These are phyloP conservation scores for Curvularia verruculosa DNA, from an alignment of 2,329 filamentous ascomycete species.

Conservation along the genomic window DNA sequence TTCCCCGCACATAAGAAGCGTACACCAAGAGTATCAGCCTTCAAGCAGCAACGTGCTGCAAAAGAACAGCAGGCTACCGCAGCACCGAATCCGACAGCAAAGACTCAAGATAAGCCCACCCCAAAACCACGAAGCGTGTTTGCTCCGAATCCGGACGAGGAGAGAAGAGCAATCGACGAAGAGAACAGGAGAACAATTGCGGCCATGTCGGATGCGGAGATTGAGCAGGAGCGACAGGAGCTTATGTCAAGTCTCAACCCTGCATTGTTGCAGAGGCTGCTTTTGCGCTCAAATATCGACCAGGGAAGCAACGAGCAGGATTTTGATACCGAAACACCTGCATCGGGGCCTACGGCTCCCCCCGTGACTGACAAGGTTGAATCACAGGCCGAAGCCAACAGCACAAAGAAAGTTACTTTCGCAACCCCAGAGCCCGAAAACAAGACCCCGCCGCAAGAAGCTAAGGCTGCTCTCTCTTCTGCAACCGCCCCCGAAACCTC, in stretches of 20 bases:
- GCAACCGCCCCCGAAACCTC: slow-evolving; percentile 1
- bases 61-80: slow-evolving; percentile 31
- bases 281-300: slow-evolving; percentile 78
- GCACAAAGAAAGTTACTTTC: slow-evolving; percentile 47
- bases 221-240: slow-evolving; percentile 78
- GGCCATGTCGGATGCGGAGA: slow-evolving; percentile 81
- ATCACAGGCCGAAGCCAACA: slow-evolving; percentile 16
- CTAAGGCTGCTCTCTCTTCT: slow-evolving; percentile 1
- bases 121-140: slow-evolving; percentile 20
- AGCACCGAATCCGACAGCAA: slow-evolving; percentile 12
- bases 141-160: slow-evolving; percentile 54
- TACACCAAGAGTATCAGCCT: slow-evolving; percentile 69
- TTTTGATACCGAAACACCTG: slow-evolving; percentile 26
- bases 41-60: slow-evolving; percentile 70
- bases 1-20: slow-evolving; percentile 91
- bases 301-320: slow-evolving; percentile 59
- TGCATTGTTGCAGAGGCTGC: slow-evolving; percentile 74
- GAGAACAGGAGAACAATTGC: slow-evolving; percentile 79
- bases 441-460: slow-evolving; percentile 9
- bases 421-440: slow-evolving; percentile 22
- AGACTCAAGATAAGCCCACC: slow-evolving; percentile 20
- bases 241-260: slow-evolving; percentile 80
- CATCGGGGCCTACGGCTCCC: slow-evolving; percentile 2
- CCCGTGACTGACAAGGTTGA: slow-evolving; percentile 20
- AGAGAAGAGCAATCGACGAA: slow-evolving; percentile 75